Base-by-base conservation (phyloP, 2,329 filamentous ascomycete genomes). In the Daldinia sp. region DNA sequence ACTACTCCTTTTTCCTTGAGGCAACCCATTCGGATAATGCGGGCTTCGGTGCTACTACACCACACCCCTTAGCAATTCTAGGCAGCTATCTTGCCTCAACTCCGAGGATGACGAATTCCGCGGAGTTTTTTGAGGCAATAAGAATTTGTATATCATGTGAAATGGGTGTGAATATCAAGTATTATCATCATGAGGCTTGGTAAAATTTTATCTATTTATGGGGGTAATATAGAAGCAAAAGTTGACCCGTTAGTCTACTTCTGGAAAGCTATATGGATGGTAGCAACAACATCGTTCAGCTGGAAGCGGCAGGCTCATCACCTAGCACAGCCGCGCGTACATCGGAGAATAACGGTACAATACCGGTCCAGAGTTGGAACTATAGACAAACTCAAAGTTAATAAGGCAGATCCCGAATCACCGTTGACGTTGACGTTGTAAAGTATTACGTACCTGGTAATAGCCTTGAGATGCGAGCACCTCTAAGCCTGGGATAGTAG, bases 401-500 rank as follows among this genome's bases (percentile, higher is more conserved):
- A 66, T 60, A 67, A 48, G 44, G n/a, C 6, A 13, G 30, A 15
- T 6, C 18, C n/a, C n/a, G 37, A n/a, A 46, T 53, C n/a, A 23
- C 37, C 20, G 13, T 23, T 26, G 20, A 2, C 6, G 20, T 20
- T n/a, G 35, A 23, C 20, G 20, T 39, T 15, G 48, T 63, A 3
- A 23, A 61, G 20, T 53, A 35, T 18, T 44, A 83, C 87, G 77
- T 85, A 93, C 90, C 86, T 97, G 95, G 82, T 94, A 92, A 84
- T 88, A 90, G n/a, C 89, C 96, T 81, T 99, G 96, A 4, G 92
- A 93, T 68, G 94, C 90, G 62, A 99, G 84, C 33, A 96, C 94
- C 80, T 99, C 96, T 42, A 98, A 81, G 0, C 96, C 96, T 6
- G 93, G 90, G 69, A 98, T 91, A 1, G 92, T 93, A 63, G 83